phyloP scores from a whole-genome alignment of 441 rosid genomes.

The Pelargonium myrrhifolium region DNA sequence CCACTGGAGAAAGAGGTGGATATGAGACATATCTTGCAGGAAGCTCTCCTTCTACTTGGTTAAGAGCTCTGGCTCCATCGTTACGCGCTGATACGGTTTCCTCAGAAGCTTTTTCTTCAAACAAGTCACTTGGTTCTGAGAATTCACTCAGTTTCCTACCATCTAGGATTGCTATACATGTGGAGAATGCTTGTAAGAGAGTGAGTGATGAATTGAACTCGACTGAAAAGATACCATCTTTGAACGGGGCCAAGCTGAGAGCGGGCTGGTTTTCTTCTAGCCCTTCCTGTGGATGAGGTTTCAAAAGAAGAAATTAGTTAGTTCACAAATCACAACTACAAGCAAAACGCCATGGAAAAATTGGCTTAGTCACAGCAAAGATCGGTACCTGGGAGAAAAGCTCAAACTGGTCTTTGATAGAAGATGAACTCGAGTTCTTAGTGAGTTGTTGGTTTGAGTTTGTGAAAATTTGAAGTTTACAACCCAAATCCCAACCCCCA shows the following conservation, averaged over 20 bases:
- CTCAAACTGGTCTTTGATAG: conserved; percentile 39
- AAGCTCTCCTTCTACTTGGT: conserved; percentile 33
- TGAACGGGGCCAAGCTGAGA: conserved; percentile 58
- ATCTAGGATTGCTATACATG: conserved; percentile 68
- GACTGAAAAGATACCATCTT: conserved; percentile 68
- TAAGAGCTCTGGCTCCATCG: conserved; percentile 31
- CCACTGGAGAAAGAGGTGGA: conserved; percentile 71
- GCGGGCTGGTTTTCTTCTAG: conserved; percentile 39
- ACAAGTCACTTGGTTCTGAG: conserved; percentile 23
- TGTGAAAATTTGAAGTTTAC: conserved; percentile 61
- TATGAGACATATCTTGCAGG: conserved; percentile 47
- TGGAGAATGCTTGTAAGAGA: conserved; percentile 72
- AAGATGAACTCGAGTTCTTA: conserved; percentile 30
- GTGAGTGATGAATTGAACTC: conserved; percentile 70
- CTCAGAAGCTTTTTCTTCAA: conserved; percentile 29
- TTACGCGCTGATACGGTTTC: conserved; percentile 29
- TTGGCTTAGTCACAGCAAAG: conserved; percentile 4
- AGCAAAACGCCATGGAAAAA: neutral
- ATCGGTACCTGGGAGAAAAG: conserved; percentile 63
- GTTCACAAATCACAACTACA: conserved; percentile 16
- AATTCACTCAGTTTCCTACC: conserved; percentile 33
- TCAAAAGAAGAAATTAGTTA: conserved; percentile 16
- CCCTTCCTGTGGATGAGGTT: conserved; percentile 45
- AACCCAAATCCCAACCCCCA: conserved; percentile 97
- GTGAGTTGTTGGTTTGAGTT: conserved; percentile 30